A percentile compares a stretch with the other conserved stretches of the same genome.
Conservation (phyloP, 495 filamentous ascomycete species). For the Penicillium antarcticum region DNA sequence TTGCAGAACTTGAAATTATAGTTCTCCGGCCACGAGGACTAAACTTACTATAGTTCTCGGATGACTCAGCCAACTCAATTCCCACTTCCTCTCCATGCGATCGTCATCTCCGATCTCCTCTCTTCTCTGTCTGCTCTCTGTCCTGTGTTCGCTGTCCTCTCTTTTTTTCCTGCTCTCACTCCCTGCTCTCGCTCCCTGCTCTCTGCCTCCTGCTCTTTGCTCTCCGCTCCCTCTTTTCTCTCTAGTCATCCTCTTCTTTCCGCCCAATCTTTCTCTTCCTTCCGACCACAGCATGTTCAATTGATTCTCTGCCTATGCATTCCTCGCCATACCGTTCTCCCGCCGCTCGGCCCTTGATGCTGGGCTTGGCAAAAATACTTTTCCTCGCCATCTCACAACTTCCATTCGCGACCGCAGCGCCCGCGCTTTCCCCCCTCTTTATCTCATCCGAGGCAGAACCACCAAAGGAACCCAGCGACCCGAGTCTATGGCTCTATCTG, state of each 20-base stretch:
- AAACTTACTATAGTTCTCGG: too few species aligned
- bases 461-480: conserved; percentile 45
- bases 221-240: not conserved
- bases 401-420: conserved; percentile 42
- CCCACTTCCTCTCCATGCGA: too few species aligned
- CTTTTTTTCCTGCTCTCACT: too few species aligned
- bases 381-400: conserved; percentile 42
- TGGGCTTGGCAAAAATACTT: conserved; percentile 48
- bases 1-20: too few species aligned
- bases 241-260: not conserved
- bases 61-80: too few species aligned
- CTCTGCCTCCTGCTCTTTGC: not conserved
- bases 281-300: not conserved
- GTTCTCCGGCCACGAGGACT: too few species aligned
- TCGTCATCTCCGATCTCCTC: too few species aligned
- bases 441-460: conserved; percentile 24
- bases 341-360: conserved; percentile 40
- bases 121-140: not conserved
- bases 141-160: not conserved
- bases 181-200: not conserved
- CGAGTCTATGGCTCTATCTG: conserved; percentile 68
- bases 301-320: conserved; percentile 25
- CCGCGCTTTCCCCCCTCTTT: conserved; percentile 22
- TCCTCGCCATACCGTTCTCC: conserved; percentile 28
- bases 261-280: not conserved